These are phyloP conservation scores for Xerocomellus amylosporus DNA, from an alignment of 768 basidiomycete species.

Conservation along the genomic window DNA sequence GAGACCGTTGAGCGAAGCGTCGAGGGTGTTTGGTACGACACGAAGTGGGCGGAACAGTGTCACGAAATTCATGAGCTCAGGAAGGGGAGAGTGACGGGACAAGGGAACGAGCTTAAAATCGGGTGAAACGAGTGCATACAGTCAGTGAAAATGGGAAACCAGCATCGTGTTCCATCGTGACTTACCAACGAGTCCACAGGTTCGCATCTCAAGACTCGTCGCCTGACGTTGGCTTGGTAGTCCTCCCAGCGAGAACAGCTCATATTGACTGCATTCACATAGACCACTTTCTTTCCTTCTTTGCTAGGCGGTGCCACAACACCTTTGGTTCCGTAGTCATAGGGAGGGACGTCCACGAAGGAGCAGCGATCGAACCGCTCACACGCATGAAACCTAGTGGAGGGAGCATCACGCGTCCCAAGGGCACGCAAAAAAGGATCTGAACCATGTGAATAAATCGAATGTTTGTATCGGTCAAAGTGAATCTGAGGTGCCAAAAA, in stretches of 20 bases:
- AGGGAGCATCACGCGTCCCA: constrained; percentile 54
- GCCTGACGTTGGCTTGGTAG: constrained; percentile 42
- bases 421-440: constrained; percentile 63
- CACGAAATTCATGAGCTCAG: constrained; percentile 81
- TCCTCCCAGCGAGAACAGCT: constrained; percentile 56
- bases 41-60: constrained; percentile 73
- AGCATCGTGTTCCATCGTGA: not conserved
- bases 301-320: constrained; percentile 34
- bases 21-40: constrained; percentile 78
- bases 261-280: constrained; percentile 80
- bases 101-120: constrained; percentile 69
- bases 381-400: constrained; percentile 90
- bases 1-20: constrained; percentile 45
- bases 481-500: constrained; percentile 58
- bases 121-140: not conserved
- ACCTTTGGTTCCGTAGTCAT: constrained; percentile 11
- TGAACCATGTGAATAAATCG: constrained; percentile 53
- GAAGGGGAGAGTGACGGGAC: constrained; percentile 82
- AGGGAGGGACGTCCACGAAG: constrained; percentile 46
- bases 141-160: not conserved
- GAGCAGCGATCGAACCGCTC: constrained; percentile 78
- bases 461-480: constrained; percentile 83
- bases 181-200: constrained; percentile 65
- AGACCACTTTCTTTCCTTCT: constrained; percentile 63
- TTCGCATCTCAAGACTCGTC: constrained; percentile 42